Base-by-base conservation (phyloP, 768 basidiomycete species). In the Kwoniella bestiolae region DNA sequence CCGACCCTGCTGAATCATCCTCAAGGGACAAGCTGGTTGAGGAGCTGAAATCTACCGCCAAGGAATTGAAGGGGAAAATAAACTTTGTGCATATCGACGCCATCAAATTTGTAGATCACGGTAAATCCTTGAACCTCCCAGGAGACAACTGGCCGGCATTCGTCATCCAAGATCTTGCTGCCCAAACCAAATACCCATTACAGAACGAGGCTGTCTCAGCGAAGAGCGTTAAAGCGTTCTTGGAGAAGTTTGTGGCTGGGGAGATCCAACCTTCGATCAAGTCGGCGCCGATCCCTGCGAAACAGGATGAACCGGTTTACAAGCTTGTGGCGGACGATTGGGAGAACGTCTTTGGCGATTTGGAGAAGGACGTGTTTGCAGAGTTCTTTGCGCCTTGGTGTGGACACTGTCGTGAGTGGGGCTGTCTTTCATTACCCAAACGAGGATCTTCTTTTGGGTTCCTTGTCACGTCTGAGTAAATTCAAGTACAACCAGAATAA, bases 41-140 rank as follows among this genome's bases (percentile, higher is more conserved):
- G 26, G 81, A 84, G 44, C 79, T 97, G 71, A 87, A 85, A 72
- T 88, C 92, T 8, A 81, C 95, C 57, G 96, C 96, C 6, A 83
- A 87, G 57, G 87, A 88, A 78, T 87, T 87, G 85, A 92, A 91
- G 83, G 86, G 88, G 73, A 89, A 91, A 83, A 77, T 98, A 79
- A 96, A 96, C 88, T 96, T 97, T 81, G 95, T 98, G 67, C 95
- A 89, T 89, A 98, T 99, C 73, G 96, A 99, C 81, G 94, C 92
- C 25, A 83, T 90, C 83, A 93, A 94, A 81, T 99, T 94, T 74
- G 87, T 87, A 74, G 95, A 98, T 75, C 96, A 99, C 83, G 96
- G 90, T 71, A 94, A 92, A 82, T 91, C 91, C 1, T 86, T 99
- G 63, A 95, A 94, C 85, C 86, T 99, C 61, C 79, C 80, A 28